Percentiles rank a stretch among this genome's conserved stretches.
Conservation (phyloP, 2,329 filamentous ascomycete genomes). For the Orbilia quercus region DNA sequence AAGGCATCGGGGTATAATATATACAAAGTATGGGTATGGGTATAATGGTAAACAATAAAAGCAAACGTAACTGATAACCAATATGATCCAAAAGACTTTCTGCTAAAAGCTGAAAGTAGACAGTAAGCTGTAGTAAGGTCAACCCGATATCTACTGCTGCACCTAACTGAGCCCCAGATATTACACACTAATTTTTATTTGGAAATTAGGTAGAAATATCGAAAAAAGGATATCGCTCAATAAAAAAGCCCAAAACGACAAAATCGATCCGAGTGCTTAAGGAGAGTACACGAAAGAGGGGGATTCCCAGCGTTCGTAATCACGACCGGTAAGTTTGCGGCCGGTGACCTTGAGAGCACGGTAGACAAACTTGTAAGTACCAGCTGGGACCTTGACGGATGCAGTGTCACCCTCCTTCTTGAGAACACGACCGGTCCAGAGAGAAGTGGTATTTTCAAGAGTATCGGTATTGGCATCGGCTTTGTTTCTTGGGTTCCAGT, state of each 20-base stretch:
- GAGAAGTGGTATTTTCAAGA: slow-evolving; percentile 14
- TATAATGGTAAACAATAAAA: slow-evolving; percentile 12
- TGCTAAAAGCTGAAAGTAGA: too few species aligned
- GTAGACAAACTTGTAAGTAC: slow-evolving; percentile 53
- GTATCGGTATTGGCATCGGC: slow-evolving; percentile 14
- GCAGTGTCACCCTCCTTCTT: slow-evolving; percentile 43
- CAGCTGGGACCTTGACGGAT: slow-evolving; percentile 43
- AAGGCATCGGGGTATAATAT: slow-evolving; percentile 44
- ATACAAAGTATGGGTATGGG: slow-evolving; percentile 34
- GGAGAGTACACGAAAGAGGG: slow-evolving; percentile 29
- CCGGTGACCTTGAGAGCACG: slow-evolving; percentile 52
- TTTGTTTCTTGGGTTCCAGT: slow-evolving; percentile 49
- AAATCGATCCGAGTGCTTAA: slow-evolving; percentile 13
- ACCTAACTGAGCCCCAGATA: slow-evolving; percentile 17
- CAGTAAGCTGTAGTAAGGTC: slow-evolving; percentile 30
- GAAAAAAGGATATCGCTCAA: slow-evolving; percentile 1
- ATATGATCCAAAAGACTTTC: too few species aligned
- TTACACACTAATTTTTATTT: slow-evolving; percentile 45
- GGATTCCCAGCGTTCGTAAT: slow-evolving; percentile 55
- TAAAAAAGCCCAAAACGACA: neutral
- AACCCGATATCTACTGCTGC: slow-evolving; percentile 23
- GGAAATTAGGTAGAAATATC: slow-evolving; percentile 10
- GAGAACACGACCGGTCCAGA: slow-evolving; percentile 44
- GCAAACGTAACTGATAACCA: slow-evolving; percentile 14
- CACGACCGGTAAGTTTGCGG: slow-evolving; percentile 44